A percentile compares a stretch with the other conserved stretches of the same genome.
These are phyloP conservation scores for Phyllosticta ampelicida DNA, from an alignment of 2,329 filamentous ascomycete species.

Conservation along the genomic window DNA sequence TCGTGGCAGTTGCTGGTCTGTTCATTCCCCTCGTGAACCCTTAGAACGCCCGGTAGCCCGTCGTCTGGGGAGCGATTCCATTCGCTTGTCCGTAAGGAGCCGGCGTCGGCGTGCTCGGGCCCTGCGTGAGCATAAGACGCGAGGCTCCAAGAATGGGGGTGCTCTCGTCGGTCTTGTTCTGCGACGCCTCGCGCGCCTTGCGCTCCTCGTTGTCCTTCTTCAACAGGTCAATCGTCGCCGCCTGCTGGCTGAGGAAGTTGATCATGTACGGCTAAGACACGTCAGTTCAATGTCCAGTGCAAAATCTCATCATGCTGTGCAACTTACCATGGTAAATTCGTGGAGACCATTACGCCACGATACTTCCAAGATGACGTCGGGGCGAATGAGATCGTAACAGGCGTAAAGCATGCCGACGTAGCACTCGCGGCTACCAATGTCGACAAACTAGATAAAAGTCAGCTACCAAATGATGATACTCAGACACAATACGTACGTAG, in stretches of 20 bases:
- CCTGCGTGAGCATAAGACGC: constrained; percentile 92
- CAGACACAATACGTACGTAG: constrained; percentile 64
- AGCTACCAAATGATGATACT: constrained; percentile 17
- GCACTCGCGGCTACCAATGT: constrained; percentile 97
- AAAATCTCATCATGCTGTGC: background rate
- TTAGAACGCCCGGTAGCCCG: constrained; percentile 41
- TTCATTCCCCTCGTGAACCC: background rate
- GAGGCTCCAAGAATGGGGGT: constrained; percentile 84
- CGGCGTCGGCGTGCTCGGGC: constrained; percentile 54
- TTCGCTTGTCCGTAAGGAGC: constrained; percentile 66
- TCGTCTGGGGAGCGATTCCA: constrained; percentile 80
- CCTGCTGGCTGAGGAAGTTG: constrained; percentile 90
- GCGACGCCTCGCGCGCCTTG: constrained; percentile 58
- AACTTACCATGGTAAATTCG: constrained; percentile 82
- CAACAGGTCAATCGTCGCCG: constrained; percentile 68
- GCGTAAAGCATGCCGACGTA: constrained; percentile 99
- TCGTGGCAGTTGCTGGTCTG: constrained; percentile 1
- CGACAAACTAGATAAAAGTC: constrained; percentile 65
- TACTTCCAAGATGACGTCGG: constrained; percentile 86
- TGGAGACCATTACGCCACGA: constrained; percentile 92
- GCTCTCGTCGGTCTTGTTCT: constrained; percentile 85
- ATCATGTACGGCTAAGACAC: constrained; percentile 75
- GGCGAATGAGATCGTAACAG: constrained; percentile 92
- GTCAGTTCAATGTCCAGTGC: constrained; percentile 11
- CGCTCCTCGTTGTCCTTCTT: constrained; percentile 96